Percentiles rank a stretch among this genome's conserved stretches.
Evolutionary conservation across 1,284 basidiomycete species (phyloP).

Genomic region (Marasmius sp.): DNA sequence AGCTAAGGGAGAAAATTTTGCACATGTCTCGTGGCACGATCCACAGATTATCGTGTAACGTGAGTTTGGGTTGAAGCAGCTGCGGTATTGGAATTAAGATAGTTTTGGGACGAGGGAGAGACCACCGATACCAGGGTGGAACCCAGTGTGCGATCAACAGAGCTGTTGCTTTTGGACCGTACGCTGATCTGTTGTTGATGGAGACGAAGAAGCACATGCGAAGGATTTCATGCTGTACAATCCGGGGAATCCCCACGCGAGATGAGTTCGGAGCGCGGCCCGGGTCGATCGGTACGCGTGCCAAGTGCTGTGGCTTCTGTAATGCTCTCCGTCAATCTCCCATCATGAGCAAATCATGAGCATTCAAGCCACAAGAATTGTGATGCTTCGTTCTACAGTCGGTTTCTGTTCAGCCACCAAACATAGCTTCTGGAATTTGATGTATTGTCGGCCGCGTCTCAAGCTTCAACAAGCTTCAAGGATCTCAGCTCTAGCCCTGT

Average conservation of each 20-base stretch:
- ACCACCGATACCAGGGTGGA: slow-evolving; percentile 97
- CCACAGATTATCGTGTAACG: slow-evolving; percentile 79
- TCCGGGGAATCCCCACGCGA: slow-evolving; percentile 92
- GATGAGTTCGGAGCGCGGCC: slow-evolving; percentile 83
- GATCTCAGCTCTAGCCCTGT: too few relatives aligned
- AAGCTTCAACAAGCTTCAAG: too few relatives aligned
- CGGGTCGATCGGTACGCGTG: too few relatives aligned
- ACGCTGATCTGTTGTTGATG: slow-evolving; percentile 95
- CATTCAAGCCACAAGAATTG: too few relatives aligned
- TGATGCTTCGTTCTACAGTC: too few relatives aligned
- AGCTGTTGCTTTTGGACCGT: slow-evolving; percentile 90
- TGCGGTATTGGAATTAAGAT: slow-evolving; percentile 92
- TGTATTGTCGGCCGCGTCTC: too few relatives aligned
- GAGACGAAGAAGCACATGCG: slow-evolving; percentile 99
- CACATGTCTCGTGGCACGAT: slow-evolving; percentile 66
- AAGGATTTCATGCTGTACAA: slow-evolving; percentile 85
- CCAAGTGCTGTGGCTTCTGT: too few relatives aligned
- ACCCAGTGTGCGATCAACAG: slow-evolving; percentile 94
- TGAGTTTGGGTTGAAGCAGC: slow-evolving; percentile 73
- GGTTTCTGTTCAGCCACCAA: too few relatives aligned
- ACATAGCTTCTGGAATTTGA: too few relatives aligned
- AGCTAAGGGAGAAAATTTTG: slow-evolving; percentile 63
- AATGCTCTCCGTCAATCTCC: too few relatives aligned
- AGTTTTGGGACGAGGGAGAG: slow-evolving; percentile 92
- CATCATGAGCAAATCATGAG: too few relatives aligned